Conservation (phyloP, 306 rosid genomes). For the Leucaena leucocephala region DNA sequence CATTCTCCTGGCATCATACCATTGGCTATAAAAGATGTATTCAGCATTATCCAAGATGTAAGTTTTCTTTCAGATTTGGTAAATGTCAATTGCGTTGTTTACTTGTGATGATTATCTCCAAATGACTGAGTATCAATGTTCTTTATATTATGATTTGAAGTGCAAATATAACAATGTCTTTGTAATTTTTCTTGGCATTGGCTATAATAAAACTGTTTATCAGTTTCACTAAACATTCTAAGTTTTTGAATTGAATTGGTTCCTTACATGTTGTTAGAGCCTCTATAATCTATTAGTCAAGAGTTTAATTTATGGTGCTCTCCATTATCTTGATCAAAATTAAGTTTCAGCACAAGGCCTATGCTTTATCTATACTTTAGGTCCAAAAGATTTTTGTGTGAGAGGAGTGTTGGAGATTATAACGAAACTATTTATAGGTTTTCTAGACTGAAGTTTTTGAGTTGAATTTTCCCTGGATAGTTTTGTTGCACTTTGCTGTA, state of each 20-base stretch:
- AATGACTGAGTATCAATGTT: background rate
- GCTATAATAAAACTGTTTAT: background rate
- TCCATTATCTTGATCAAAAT: background rate
- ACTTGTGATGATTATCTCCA: background rate
- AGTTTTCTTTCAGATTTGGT: constrained; percentile 42
- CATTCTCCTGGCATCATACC: constrained; percentile 92
- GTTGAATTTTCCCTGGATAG: background rate
- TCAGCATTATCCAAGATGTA: constrained; percentile 98
- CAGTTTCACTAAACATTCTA: background rate
- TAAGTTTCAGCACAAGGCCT: background rate
- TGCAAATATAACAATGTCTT: background rate
- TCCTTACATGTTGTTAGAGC: background rate
- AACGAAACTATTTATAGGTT: background rate
- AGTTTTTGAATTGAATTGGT: background rate
- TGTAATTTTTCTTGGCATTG: constrained; percentile 1
- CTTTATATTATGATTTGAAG: constrained; percentile 17
- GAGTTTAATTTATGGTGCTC: background rate
- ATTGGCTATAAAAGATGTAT: constrained; percentile 96
- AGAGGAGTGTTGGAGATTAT: background rate
- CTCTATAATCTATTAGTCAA: background rate
- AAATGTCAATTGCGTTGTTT: constrained; percentile 8
- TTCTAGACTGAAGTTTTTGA: background rate
- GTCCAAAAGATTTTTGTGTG: background rate
- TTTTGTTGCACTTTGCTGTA: background rate
- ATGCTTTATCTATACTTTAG: background rate